Evolutionary conservation across 768 basidiomycete genomes (phyloP).

Genomic region (Roridomyces roridus): DNA sequence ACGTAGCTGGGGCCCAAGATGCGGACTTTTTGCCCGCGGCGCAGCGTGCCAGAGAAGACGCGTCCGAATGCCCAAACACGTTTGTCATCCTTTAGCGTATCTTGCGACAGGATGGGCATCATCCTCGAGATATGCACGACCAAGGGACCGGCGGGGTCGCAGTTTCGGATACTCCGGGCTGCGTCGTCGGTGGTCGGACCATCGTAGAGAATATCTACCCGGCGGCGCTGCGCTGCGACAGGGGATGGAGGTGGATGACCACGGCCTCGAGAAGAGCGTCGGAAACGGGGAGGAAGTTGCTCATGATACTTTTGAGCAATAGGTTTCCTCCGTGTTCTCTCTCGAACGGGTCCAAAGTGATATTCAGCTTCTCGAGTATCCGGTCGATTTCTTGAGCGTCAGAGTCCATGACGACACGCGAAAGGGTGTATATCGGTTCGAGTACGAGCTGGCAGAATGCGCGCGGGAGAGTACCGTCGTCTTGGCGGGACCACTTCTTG

Average conservation of each 20-base stretch:
- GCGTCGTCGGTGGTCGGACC: slow-evolving; percentile 99
- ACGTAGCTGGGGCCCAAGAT: slow-evolving; percentile 99
- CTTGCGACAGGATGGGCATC: slow-evolving; percentile 98
- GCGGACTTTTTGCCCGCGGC: slow-evolving; percentile 95
- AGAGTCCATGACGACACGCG: slow-evolving; percentile 98
- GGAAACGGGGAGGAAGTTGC: slow-evolving; percentile 98
- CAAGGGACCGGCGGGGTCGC: slow-evolving; percentile 93
- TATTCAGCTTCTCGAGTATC: slow-evolving; percentile 96
- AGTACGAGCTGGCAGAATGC: slow-evolving; percentile 98
- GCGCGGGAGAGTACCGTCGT: slow-evolving; percentile 92
- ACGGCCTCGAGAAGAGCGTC: slow-evolving; percentile 99
- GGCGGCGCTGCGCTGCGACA: slow-evolving; percentile 94
- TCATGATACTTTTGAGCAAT: slow-evolving; percentile 96
- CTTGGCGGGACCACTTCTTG: slow-evolving; percentile 88
- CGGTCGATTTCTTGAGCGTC: slow-evolving; percentile 85
- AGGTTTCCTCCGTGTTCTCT: slow-evolving; percentile 92
- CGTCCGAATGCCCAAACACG: slow-evolving; percentile 99
- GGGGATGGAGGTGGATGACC: slow-evolving; percentile 99
- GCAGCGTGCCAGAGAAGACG: slow-evolving; percentile 98
- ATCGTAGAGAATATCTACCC: slow-evolving; percentile 99
- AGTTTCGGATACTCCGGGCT: slow-evolving; percentile 96
- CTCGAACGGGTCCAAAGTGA: slow-evolving; percentile 87
- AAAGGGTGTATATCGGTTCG: slow-evolving; percentile 98
- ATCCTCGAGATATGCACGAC: slow-evolving; percentile 99
- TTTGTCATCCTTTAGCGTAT: too few species aligned